phyloP scores from a whole-genome alignment of 257 asterid genomes.

The Oldenlandia corymbosa region DNA sequence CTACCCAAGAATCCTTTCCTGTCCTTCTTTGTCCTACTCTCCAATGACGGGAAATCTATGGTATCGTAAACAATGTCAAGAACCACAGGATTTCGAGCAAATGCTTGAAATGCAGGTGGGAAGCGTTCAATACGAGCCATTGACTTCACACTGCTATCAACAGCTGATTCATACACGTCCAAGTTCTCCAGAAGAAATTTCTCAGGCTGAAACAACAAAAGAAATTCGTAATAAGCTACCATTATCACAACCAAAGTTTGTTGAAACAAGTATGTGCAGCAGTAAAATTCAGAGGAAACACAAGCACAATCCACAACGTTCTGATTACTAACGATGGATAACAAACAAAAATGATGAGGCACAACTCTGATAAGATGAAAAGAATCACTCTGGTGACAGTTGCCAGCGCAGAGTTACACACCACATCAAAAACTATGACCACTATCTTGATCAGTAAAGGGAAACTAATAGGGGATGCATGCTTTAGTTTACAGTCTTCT shows the following conservation, averaged over 20 bases:
- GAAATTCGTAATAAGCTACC: background rate
- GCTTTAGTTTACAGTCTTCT: background rate
- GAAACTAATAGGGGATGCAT: too few species aligned
- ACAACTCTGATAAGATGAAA: background rate
- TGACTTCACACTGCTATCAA: conserved; percentile 46
- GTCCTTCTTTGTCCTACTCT: conserved; percentile 78
- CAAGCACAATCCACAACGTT: too few species aligned
- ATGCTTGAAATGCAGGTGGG: conserved; percentile 25
- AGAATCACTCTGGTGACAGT: background rate
- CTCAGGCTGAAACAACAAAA: conserved; percentile 41
- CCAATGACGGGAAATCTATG: conserved; percentile 84
- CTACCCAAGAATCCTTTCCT: conserved; percentile 79
- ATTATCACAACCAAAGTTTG: background rate
- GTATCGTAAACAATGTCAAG: conserved; percentile 48
- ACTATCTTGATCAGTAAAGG: too few species aligned
- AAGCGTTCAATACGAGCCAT: conserved; percentile 18
- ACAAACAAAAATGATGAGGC: too few species aligned
- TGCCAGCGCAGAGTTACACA: too few species aligned
- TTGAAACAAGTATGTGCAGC: background rate
- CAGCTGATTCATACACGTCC: conserved; percentile 71
- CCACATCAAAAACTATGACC: background rate
- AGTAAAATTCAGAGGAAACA: background rate
- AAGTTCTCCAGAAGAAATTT: conserved; percentile 68
- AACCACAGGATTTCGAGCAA: conserved; percentile 25
- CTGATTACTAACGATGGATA: too few species aligned